Evolutionary conservation across 2,329 filamentous ascomycete genomes (phyloP).

Genomic region (Trichoderma atrobrunneum): DNA sequence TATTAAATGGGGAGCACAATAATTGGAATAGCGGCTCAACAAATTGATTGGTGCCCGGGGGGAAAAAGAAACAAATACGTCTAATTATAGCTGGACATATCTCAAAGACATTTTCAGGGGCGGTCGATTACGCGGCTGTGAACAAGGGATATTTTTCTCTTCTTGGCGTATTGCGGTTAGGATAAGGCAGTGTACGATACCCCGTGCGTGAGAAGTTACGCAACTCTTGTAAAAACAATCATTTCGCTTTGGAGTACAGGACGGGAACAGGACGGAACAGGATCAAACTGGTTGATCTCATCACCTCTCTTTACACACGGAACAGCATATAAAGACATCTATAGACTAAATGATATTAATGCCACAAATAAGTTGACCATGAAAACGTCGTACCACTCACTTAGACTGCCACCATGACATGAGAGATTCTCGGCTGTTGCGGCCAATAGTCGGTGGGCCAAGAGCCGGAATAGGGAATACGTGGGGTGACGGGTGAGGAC

Average conservation of each 20-base stretch:
- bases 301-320: constrained; percentile 4
- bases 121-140: constrained; percentile 6
- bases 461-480: constrained; percentile 2
- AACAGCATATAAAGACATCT: not conserved
- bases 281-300: constrained; percentile 1
- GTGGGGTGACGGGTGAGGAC: not conserved
- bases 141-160: not conserved
- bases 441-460: not conserved
- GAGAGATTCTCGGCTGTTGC: not conserved
- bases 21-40: constrained; percentile 25
- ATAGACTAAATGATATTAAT: not conserved
- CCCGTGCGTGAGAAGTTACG: constrained; percentile 2
- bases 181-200: constrained; percentile 18
- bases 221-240: constrained; percentile 5
- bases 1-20: constrained; percentile 29
- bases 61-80: not conserved
- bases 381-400: not conserved
- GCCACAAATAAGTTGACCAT: not conserved
- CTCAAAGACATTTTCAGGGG: not conserved
- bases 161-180: constrained; percentile 11
- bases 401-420: not conserved
- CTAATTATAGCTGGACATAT: not conserved
- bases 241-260: not conserved
- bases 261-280: not conserved
- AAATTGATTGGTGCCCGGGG: not conserved